A percentile compares a stretch with the other conserved stretches of the same genome.
These are phyloP conservation scores for Tulasnella sp. DNA, from an alignment of 768 basidiomycete genomes.

Conservation along the genomic window DNA sequence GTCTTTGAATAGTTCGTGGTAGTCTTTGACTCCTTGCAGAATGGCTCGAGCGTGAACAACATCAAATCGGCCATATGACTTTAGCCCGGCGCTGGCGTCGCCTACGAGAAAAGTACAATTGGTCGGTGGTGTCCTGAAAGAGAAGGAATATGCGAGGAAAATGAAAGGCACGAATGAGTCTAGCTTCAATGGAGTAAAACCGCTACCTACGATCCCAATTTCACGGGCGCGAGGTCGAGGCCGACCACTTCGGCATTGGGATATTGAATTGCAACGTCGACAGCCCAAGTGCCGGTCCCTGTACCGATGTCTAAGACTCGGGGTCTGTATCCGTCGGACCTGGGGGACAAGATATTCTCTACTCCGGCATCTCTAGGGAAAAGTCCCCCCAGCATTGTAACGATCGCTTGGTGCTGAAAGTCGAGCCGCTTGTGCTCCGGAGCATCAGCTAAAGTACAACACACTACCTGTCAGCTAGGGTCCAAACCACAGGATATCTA, in stretches of 20 bases:
- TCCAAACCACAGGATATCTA: background rate
- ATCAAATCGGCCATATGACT: constrained; percentile 3
- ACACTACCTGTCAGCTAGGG: background rate
- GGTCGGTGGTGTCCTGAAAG: background rate
- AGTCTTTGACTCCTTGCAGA: constrained; percentile 23
- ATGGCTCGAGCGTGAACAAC: constrained; percentile 26
- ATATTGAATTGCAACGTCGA: constrained; percentile 10
- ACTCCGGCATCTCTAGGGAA: constrained; percentile 9
- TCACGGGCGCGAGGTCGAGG: constrained; percentile 17
- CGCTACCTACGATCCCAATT: background rate
- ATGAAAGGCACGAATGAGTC: background rate
- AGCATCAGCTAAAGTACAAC: background rate
- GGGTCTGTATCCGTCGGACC: background rate
- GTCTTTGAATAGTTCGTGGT: constrained; percentile 12
- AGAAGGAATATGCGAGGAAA: background rate
- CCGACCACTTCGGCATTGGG: constrained; percentile 22
- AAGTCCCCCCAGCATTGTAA: constrained; percentile 26
- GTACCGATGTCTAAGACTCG: constrained; percentile 30
- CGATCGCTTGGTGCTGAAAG: constrained; percentile 25
- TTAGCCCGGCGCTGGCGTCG: background rate
- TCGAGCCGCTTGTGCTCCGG: constrained; percentile 12
- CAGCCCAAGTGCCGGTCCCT: constrained; percentile 27
- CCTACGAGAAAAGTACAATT: constrained; percentile 23
- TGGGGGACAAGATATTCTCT: background rate
- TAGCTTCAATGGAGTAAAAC: too few species aligned